Evolutionary conservation across 2,329 filamentous ascomycete genomes (phyloP).

Genomic region (Rasamsonia emersonii): DNA sequence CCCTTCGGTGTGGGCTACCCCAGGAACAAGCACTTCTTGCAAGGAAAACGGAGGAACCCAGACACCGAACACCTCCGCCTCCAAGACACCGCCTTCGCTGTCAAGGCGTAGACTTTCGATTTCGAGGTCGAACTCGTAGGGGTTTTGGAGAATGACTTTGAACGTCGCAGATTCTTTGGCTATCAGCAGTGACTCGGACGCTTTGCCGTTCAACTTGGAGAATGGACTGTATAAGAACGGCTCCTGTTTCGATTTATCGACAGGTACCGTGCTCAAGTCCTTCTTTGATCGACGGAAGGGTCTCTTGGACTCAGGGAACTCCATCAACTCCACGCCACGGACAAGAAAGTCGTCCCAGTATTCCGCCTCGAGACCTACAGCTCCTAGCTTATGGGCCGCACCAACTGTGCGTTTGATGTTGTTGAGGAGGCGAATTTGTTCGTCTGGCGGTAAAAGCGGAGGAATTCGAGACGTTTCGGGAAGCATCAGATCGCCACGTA

Average conservation of each 20-base stretch:
- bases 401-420: slow-evolving; percentile 78
- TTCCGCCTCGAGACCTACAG: slow-evolving; percentile 62
- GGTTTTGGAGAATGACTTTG: slow-evolving; percentile 79
- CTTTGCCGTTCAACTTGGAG: slow-evolving; percentile 53
- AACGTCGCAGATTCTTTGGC: slow-evolving; percentile 71
- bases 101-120: slow-evolving; percentile 74
- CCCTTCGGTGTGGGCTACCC: slow-evolving; percentile 59
- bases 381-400: slow-evolving; percentile 66
- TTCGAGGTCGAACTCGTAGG: slow-evolving; percentile 85
- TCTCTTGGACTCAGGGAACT: slow-evolving; percentile 49
- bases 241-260: slow-evolving; percentile 45
- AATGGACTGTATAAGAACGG: slow-evolving; percentile 97
- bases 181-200: slow-evolving; percentile 62
- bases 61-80: slow-evolving; percentile 55
- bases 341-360: slow-evolving; percentile 98
- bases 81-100: slow-evolving; percentile 63
- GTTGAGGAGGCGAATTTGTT: slow-evolving; percentile 73
- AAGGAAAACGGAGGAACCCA: slow-evolving; percentile 73
- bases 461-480: slow-evolving; percentile 59
- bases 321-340: slow-evolving; percentile 63
- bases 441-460: slow-evolving; percentile 65
- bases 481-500: slow-evolving; percentile 66
- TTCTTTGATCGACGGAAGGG: slow-evolving; percentile 56
- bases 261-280: slow-evolving; percentile 40
- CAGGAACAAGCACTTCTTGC: slow-evolving; percentile 65